Percentiles rank a stretch among this genome's conserved stretches.
Evolutionary conservation across 1,139 yeast genomes (phyloP).

Genomic region (Insectozyma bohioensis): DNA sequence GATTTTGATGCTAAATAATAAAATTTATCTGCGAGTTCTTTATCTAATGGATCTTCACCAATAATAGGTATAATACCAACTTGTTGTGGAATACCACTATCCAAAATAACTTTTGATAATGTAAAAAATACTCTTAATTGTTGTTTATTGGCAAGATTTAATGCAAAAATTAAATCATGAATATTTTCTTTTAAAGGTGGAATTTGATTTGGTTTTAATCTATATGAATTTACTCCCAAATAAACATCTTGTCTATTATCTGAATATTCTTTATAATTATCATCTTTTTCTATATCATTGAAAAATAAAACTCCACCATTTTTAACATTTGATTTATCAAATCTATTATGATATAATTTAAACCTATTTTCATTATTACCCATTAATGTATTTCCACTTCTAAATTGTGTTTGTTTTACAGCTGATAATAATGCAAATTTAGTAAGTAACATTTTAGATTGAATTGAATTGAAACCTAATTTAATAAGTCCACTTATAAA

Average conservation of each 20-base stretch:
- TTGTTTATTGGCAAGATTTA: constrained; percentile 57
- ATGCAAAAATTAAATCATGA: constrained; percentile 69
- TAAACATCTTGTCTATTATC: constrained; percentile 42
- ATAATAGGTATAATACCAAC: constrained; percentile 73
- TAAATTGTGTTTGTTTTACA: constrained; percentile 32
- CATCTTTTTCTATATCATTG: constrained; percentile 73
- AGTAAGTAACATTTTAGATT: constrained; percentile 38
- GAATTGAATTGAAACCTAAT: constrained; percentile 36
- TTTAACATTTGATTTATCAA: constrained; percentile 22
- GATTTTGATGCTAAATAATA: constrained; percentile 35
- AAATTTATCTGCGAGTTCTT: constrained; percentile 30
- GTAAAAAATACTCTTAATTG: constrained; percentile 50
- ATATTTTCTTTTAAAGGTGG: constrained; percentile 74
- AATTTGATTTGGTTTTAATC: constrained; percentile 52
- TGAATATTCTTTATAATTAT: constrained; percentile 48
- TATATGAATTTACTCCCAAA: constrained; percentile 27
- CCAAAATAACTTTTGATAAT: constrained; percentile 50
- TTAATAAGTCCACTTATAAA: constrained; percentile 27
- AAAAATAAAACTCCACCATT: constrained; percentile 61
- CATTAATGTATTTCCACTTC: constrained; percentile 36
- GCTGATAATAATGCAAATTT: constrained; percentile 48
- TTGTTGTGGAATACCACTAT: constrained; percentile 71
- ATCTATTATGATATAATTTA: constrained; percentile 30
- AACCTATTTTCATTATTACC: constrained; percentile 40
- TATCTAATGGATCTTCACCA: constrained; percentile 28